These are phyloP conservation scores for Cyphellophora europaea DNA, from an alignment of 2,329 filamentous ascomycete genomes.

Conservation along the genomic window DNA sequence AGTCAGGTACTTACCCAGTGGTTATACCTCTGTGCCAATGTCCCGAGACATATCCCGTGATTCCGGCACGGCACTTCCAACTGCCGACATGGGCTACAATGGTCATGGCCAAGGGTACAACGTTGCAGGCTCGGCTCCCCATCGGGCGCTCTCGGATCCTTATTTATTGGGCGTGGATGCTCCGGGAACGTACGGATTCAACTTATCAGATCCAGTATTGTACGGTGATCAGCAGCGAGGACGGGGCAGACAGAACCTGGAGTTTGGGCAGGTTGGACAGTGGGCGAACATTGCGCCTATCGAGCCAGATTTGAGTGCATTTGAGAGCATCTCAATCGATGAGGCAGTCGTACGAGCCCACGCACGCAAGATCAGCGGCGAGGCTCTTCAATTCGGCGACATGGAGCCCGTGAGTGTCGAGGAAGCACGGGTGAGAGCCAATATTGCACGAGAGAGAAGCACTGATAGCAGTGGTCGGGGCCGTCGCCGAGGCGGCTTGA, in stretches of 20 bases:
- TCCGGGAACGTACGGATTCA: neutral
- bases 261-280: neutral
- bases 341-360: conserved; percentile 1
- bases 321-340: conserved; percentile 2
- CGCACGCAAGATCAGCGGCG: neutral
- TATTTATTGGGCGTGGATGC: neutral
- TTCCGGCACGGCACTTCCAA: conserved; percentile 18
- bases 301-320: neutral
- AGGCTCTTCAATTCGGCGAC: conserved; percentile 7
- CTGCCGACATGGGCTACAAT: conserved; percentile 13
- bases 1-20: conserved; percentile 12
- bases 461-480: too few species aligned
- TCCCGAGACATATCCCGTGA: conserved; percentile 20
- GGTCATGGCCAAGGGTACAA: conserved; percentile 7
- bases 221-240: neutral
- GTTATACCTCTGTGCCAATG: conserved; percentile 23
- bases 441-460: conserved; percentile 2
- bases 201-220: neutral
- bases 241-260: neutral
- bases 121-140: conserved; percentile 6
- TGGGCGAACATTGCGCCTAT: conserved; percentile 1
- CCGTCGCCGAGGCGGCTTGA: too few species aligned
- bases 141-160: neutral
- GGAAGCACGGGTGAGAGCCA: conserved; percentile 7
- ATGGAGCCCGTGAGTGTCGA: conserved; percentile 12